Evolutionary conservation across 2,329 filamentous ascomycete genomes (phyloP), one percentile per base, ranked within the genome.

Genomic region (Tolypocladium tundrense): DNA sequence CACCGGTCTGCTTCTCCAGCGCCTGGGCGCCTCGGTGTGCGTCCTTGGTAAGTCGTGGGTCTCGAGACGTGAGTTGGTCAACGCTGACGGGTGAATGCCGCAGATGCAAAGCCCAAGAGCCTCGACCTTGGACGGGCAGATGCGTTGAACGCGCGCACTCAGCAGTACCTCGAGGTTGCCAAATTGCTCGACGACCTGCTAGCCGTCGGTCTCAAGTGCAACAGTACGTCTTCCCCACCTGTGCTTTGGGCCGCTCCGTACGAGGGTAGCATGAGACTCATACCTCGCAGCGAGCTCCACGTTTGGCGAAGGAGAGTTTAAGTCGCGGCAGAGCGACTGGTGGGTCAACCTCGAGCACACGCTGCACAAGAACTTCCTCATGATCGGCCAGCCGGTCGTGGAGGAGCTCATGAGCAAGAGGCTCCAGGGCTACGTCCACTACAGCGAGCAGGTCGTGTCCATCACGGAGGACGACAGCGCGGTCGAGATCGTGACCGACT

Each of bases 391-490:
- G 60, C 73, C 77, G 0, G 73, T 73, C 11, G 69, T 79, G 0
- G 77, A 79, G 61, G 63, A 67, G 5, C 65, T 71, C 0, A 66
- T 79, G n/a, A 62, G 66, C n/a, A 60, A 60, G 1, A 67, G 69
- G 9, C 67, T 79, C 0, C 66, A 67, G 0, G 63, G 66, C 0
- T 57, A 60, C 0, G 66, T 79, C 6, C 63, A 67, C 53, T 77
- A 77, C 58, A 64, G 67, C 19, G 74, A 77, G 48, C 68, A 68
- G 1, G 75, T 75, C 3, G 60, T 63, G 0, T 66, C 61, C 2
- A 67, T 91, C 80, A 1, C 83, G 80, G 50, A 91, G 72, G 51
- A 87, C 76, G 14, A 79, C 70, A 43, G 86, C 71, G 4, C 77
- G 73, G 57, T 76, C 67, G 11, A 73, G 65, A 33, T 74, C 60